These are phyloP conservation scores for Alternaria sp. DNA, from an alignment of 2,329 filamentous ascomycete genomes.

Conservation along the genomic window DNA sequence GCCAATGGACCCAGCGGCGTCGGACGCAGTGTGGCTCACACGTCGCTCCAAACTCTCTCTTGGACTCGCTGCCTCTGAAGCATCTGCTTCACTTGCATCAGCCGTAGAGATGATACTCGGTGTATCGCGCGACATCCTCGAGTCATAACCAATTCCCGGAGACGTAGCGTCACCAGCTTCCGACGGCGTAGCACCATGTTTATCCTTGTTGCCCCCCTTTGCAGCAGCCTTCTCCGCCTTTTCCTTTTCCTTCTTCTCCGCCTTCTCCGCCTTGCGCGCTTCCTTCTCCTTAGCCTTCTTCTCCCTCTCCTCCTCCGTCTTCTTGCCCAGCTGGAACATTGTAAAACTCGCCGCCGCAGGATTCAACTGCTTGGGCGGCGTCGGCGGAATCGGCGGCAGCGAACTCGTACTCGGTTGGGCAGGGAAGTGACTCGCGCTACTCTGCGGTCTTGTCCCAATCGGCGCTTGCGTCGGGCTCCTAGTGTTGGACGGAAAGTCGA, in stretches of 20 bases:
- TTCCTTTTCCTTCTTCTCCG: constrained; percentile 48
- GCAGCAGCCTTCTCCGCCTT: constrained; percentile 35
- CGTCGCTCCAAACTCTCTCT: constrained; percentile 53
- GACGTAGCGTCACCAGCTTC: constrained; percentile 29
- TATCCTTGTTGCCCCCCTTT: constrained; percentile 40
- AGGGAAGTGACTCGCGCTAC: constrained; percentile 29
- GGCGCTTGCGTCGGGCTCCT: constrained; percentile 66
- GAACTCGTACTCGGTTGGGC: constrained; percentile 16
- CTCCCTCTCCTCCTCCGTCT: constrained; percentile 45
- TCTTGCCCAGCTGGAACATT: constrained; percentile 36
- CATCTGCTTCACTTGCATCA: constrained; percentile 22
- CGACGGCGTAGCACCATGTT: constrained; percentile 33
- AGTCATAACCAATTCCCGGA: constrained; percentile 13
- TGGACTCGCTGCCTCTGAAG: constrained; percentile 38
- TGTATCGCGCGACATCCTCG: constrained; percentile 54
- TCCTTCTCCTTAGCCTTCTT: constrained; percentile 51
- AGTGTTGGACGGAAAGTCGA: constrained; percentile 58
- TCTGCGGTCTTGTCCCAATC: constrained; percentile 79
- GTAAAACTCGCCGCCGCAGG: constrained; percentile 90
- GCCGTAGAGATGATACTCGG: constrained; percentile 55
- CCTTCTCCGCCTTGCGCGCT: constrained; percentile 42
- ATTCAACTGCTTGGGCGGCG: constrained; percentile 70
- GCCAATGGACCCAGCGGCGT: constrained; percentile 45
- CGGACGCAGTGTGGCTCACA: constrained; percentile 48
- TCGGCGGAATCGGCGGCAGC: constrained; percentile 52